Conservation (phyloP, 805 yeast species). For the Debaryomyces tyrocola region DNA sequence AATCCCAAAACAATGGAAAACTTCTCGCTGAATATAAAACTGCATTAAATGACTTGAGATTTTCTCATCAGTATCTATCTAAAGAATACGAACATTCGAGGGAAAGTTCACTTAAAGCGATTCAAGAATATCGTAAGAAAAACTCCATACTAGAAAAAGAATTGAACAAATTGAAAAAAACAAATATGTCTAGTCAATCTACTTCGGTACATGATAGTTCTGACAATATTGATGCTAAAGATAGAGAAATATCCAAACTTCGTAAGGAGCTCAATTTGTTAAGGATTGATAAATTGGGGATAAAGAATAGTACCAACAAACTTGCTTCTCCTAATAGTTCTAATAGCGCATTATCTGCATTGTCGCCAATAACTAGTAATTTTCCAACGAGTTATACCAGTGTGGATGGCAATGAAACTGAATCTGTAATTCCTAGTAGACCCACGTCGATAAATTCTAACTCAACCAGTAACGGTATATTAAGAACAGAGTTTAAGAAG, state of each 20-base stretch:
- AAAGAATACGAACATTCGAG: slow-evolving; percentile 70
- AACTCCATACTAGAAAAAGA: slow-evolving; percentile 53
- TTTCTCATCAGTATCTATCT: slow-evolving; percentile 68
- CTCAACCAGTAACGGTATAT: slow-evolving; percentile 50
- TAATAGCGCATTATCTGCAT: not conserved
- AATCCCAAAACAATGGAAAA: slow-evolving; percentile 16
- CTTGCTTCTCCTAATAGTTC: slow-evolving; percentile 1
- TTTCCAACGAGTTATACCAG: not conserved
- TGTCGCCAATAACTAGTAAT: slow-evolving; percentile 13
- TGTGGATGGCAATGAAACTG: slow-evolving; percentile 2
- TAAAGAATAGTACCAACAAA: slow-evolving; percentile 1
- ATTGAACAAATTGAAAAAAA: slow-evolving; percentile 16
- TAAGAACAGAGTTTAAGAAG: slow-evolving; percentile 69
- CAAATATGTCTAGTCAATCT: not conserved
- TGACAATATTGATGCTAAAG: slow-evolving; percentile 23
- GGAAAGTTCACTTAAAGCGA: slow-evolving; percentile 50
- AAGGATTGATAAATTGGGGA: slow-evolving; percentile 47
- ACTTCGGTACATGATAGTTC: not conserved
- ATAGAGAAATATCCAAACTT: slow-evolving; percentile 42
- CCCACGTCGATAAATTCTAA: slow-evolving; percentile 11
- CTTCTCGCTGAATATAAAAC: slow-evolving; percentile 44
- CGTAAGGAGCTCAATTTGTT: slow-evolving; percentile 46
- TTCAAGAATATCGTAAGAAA: slow-evolving; percentile 55
- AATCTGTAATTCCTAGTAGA: slow-evolving; percentile 10
- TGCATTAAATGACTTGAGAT: slow-evolving; percentile 66